phyloP scores from a whole-genome alignment of 2,329 filamentous ascomycete species.

The Fusarium napiforme region DNA sequence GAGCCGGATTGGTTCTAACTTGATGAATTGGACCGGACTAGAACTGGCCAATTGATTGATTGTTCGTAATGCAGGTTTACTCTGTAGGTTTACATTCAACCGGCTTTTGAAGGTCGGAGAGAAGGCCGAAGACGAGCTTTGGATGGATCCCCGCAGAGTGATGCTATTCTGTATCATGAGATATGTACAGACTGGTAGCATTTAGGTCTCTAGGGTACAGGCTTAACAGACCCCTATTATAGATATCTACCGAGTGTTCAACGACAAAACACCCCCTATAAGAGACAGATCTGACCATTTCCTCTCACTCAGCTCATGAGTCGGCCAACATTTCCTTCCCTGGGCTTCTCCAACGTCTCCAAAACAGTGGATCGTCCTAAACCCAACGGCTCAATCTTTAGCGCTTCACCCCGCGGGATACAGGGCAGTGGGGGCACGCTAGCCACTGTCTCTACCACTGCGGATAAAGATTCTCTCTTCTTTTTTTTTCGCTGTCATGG shows the following conservation, averaged over 20 bases:
- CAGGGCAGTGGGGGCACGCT: slow-evolving; percentile 26
- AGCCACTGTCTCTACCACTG: neutral
- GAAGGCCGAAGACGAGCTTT: slow-evolving; percentile 24
- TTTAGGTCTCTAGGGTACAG: neutral
- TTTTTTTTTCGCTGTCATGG: slow-evolving; percentile 34
- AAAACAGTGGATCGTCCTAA: slow-evolving; percentile 15
- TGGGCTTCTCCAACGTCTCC: slow-evolving; percentile 33
- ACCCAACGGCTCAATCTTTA: slow-evolving; percentile 11
- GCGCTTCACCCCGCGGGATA: slow-evolving; percentile 30
- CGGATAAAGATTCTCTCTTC: slow-evolving; percentile 1
- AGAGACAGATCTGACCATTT: neutral
- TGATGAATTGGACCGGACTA: neutral
- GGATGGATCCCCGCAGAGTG: slow-evolving; percentile 8
- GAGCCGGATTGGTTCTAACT: neutral
- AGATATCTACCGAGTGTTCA: too few relatives aligned
- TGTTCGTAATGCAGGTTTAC: slow-evolving; percentile 5
- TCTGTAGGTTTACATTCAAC: slow-evolving; percentile 1
- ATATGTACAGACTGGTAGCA: neutral
- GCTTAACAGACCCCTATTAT: too few relatives aligned
- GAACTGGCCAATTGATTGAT: neutral
- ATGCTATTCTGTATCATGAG: neutral
- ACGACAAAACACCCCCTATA: too few relatives aligned
- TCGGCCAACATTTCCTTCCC: slow-evolving; percentile 16
- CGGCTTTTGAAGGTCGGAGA: slow-evolving; percentile 20
- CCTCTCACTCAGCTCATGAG: neutral